Base-by-base conservation (phyloP, 805 yeast genomes). In the Schizosaccharomyces osmophilus region DNA sequence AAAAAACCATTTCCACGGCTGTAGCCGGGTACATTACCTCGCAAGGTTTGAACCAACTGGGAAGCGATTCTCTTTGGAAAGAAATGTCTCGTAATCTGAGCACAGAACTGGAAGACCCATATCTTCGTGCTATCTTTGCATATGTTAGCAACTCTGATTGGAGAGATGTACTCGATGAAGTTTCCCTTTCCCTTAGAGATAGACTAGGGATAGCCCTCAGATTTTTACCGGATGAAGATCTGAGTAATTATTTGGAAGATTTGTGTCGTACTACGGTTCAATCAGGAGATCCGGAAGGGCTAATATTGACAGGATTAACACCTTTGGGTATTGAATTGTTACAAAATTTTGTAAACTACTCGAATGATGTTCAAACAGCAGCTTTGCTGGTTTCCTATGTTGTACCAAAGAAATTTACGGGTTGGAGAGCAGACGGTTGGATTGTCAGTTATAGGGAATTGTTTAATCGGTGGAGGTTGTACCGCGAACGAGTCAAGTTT, bases 101-200 rank as follows among this genome's bases (percentile, higher is more conserved):
- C 0, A 79, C 85, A n/a, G 96, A 87, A 66, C 75, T 90, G 62
- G 90, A 84, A 13, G 83, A 86, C 68, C 96, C 97, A 0, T 90
- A 90, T 69, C 72, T 90, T 63, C 74, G 97, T 55, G 95, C 95
- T 0, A 85, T 90, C 0, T 90, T 90, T 75, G 96, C 96, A 0
- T 90, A 82, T 66, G 84, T 90, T 61, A 88, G 96, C 0, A 96
- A 90, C 68, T 85, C 87, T 58, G 93, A 89, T 65, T 90, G 97
- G 97, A 84, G 90, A 83, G 97, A 87, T 68, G 95, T 90, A 1
- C 74, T 90, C 61, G 95, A 87, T 68, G 97, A 90, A 68, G 81
- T 84, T 22, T 84, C 95, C 1, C 75, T 90, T 54, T 95, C 98
- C 0, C 73, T 90, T 51, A 76, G 90, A 61, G 98, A 90, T 68